Base-by-base conservation (phyloP, 2,329 filamentous ascomycete species). In the Phyllosticta citribraziliensis region DNA sequence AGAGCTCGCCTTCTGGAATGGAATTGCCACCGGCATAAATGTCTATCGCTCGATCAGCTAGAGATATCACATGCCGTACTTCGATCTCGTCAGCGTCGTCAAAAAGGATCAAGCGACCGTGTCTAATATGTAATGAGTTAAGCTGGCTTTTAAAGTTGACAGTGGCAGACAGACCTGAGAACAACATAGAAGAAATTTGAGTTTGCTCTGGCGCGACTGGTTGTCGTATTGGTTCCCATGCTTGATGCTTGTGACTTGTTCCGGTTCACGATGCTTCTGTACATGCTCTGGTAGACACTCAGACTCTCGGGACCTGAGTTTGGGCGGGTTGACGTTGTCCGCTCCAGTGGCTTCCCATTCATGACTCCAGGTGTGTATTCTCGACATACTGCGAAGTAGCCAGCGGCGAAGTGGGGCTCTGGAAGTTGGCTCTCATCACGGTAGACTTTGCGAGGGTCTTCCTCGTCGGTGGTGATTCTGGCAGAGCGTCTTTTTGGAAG, bases 201-300 rank as follows among this genome's bases (percentile, higher is more conserved):
- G 25, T 8, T 27, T 27, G 25, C 25, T 27, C 25, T 27, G 22
- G 25, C 25, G 25, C 25, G 25, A 2, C 76, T 55, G 40, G 35
- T 17, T 17, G 35, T 3, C n/a, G 35, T 84, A 8, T 27, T 27
- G 25, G 25, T 8, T 27, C 25, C 82, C 47, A 84, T 75, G 2
- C 77, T 80, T 3, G 82, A 80, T 19, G 75, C 74, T 65, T 79
- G 80, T 69, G 88, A 92, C 69, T 74, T 77, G 65, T 72, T 74
- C 35, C 93, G 84, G 68, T 96, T 91, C 72, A 99, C 97, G 64
- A 99, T 88, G 73, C 89, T 96, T 71, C 91, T 82, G 76, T 99
- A 99, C 91, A 99, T 97, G 73, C 88, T 88, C 81, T 97, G 94
- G 74, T 97, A 97, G 47, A 99, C 93, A 72, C 93, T 97, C 61